Evolutionary conservation across 1,284 basidiomycete species (phyloP), one percentile per base, ranked within the genome.

Genomic region (Pisolithus thermaeus): DNA sequence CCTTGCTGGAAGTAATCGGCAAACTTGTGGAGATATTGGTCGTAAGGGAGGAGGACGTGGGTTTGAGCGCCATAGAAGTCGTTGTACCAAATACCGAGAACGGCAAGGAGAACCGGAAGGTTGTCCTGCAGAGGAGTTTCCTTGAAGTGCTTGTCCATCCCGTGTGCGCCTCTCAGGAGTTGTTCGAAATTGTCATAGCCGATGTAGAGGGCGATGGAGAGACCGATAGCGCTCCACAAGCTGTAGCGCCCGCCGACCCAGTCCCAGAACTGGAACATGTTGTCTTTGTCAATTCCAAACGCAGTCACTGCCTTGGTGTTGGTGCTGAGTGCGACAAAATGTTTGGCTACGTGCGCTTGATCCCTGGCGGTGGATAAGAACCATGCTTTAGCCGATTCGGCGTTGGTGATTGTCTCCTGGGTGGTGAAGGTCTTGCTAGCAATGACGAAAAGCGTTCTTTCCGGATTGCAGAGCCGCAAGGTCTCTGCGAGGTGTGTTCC

Each of bases 181-280:
- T 90, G 76, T 70, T 91, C 85, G 70, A 98, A 99, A 79, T 96
- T 90, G 43, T 97, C 90, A 68, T 84, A 97, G 6, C 96, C 97
- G 61, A 98, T 90, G 52, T 87, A 85, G 52, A 99, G 78, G 50
- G 91, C 90, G 70, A 99, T 98, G 46, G 90, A 91, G 48, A 99
- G 79, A 57, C 96, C 97, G 61, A 99, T 98, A 30, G 97, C 95
- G 56, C 91, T 93, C 96, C 97, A 99, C 61, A 99, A 80, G 61
- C 90, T 94, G 81, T 99, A 99, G 58, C 96, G 85, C 40, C 97
- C 96, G 58, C 96, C 96, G 58, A 99, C 96, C 97, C 97, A 99
- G 73, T 99, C 97, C 96, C 96, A 99, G 84, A 99, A 99, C 70
- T 90, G 86, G 84, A 99, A 99, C 95, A 99, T 99, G 77, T 98